Base-by-base conservation (phyloP, 2,329 filamentous ascomycete genomes). In the Trichoderma harzianum region DNA sequence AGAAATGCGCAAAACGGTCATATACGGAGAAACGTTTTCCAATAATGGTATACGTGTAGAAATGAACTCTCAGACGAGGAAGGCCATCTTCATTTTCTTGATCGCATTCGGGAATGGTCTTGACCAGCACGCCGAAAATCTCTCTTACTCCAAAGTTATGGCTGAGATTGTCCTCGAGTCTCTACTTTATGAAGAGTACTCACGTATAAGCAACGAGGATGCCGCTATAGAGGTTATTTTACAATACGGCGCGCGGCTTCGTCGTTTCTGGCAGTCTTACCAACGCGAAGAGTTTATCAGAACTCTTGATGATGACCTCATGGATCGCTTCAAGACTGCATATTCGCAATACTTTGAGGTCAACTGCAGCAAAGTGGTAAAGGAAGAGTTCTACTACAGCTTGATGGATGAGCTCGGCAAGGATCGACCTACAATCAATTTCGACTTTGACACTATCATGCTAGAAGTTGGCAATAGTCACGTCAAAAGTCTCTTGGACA, bases 51-150 rank as follows among this genome's bases (percentile, higher is more conserved):
- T 16, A 14, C 63, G 32, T 4, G 3, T n/a, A 10, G 81, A 81
- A 72, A 73, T 85, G 12, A 76, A 80, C 2, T 76, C 77, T 2
- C 78, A 79, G 53, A 74, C 82, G 51, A 79, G 77, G 65, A 82
- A 79, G 71, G 76, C 79, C 0, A 79, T 82, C 4, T 82, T 86
- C 28, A 79, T 86, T 12, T 86, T 86, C 76, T 76, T 86, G 1
- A 83, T 84, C 4, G 79, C 80, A 0, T 83, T 86, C 39, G 83
- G 86, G 74, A 82, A 83, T 51, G 78, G 79, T 5, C 77, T 85
- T 3, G 77, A 78, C 24, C 76, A 78, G 14, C 78, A 82, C 18
- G 73, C 78, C 11, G 76, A 75, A 51, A 72, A 76, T 14, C 47
- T 66, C 14, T 53, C 63, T 12, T 66, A 66, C 18, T 55, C 43